Conservation (phyloP, 106 monocot species). For the Dioscorea alata region DNA sequence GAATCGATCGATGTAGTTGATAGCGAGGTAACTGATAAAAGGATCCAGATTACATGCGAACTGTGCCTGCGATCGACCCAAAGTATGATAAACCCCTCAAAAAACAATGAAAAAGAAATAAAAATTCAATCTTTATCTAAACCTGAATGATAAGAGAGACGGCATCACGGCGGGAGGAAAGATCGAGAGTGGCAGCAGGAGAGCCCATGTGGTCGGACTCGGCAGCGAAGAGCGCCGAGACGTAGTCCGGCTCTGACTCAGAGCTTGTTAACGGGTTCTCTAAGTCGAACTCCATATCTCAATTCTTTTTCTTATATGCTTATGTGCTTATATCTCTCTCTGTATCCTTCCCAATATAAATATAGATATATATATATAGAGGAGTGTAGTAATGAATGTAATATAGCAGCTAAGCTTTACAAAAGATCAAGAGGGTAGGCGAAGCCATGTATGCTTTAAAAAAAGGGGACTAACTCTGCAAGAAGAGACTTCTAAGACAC, state of each 20-base stretch:
- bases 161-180: constrained; percentile 33
- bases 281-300: constrained; percentile 36
- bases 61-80: constrained; percentile 35
- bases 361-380: background rate
- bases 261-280: constrained; percentile 21
- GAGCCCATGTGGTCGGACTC: constrained; percentile 66
- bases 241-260: constrained; percentile 7
- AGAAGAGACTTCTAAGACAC: too few species aligned
- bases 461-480: too few species aligned
- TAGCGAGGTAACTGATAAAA: constrained; percentile 61
- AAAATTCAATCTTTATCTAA: background rate
- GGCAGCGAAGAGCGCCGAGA: constrained; percentile 49
- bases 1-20: constrained; percentile 87
- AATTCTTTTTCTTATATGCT: background rate
- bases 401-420: background rate
- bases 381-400: background rate
- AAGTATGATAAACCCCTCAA: background rate
- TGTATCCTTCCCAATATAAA: background rate
- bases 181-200: constrained; percentile 6
- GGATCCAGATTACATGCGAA: constrained; percentile 44
- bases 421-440: background rate
- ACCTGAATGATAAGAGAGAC: constrained; percentile 61
- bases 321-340: background rate
- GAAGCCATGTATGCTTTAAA: too few species aligned
- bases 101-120: background rate